phyloP scores from a whole-genome alignment of 176 grass and related monocot genomes.

The Rhynchospora tenuis region DNA sequence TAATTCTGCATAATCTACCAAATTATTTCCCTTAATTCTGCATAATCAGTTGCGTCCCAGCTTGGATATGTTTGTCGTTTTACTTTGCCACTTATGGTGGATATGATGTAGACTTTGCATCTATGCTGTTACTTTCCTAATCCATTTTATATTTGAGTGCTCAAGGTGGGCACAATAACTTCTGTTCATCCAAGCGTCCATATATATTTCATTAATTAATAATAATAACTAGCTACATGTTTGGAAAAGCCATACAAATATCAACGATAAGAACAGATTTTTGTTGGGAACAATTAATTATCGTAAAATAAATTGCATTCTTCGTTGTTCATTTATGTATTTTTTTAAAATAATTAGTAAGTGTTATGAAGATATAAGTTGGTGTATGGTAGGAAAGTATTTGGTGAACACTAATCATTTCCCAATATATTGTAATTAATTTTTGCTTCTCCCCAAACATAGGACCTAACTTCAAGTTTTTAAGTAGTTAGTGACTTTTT shows the following conservation, averaged over 20 bases:
- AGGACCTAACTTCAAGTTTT: not conserved
- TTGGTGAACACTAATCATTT: not conserved
- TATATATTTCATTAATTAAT: not conserved
- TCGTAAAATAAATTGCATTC: not conserved
- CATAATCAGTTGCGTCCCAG: not conserved
- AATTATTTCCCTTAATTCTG: not conserved
- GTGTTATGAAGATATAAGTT: not conserved
- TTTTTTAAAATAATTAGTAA: not conserved
- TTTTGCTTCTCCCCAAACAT: not conserved
- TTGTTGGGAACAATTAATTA: not conserved
- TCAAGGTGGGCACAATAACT: not conserved
- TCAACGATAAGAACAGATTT: not conserved
- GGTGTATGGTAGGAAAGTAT: not conserved
- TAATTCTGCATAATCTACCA: not conserved
- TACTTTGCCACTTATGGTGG: not conserved
- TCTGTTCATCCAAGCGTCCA: not conserved
- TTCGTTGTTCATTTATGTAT: not conserved
- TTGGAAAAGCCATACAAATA: not conserved
- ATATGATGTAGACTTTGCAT: not conserved
- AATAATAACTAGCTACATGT: not conserved
- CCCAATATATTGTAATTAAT: not conserved
- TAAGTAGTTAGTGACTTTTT: not conserved
- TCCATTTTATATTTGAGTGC: not conserved
- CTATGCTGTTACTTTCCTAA: not conserved
- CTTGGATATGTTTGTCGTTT: not conserved